Evolutionary conservation across 2,329 filamentous ascomycete genomes (phyloP).

Genomic region (Mollisiaceae sp.): DNA sequence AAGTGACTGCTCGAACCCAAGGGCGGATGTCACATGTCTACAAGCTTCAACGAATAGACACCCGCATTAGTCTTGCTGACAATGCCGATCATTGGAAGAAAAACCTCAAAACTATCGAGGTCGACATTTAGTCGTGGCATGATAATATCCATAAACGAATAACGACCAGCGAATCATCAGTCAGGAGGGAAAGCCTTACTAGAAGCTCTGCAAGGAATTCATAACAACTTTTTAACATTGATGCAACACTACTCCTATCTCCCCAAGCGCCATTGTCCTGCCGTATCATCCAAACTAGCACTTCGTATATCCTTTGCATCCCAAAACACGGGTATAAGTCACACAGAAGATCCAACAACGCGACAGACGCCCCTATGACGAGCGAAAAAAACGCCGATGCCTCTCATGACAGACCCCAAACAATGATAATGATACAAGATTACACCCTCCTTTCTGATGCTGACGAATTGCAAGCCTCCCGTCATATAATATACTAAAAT

Average conservation of each 20-base stretch:
- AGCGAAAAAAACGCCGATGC: background rate
- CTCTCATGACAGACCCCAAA: background rate
- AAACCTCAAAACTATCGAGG: too few relatives aligned
- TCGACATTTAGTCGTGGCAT: too few relatives aligned
- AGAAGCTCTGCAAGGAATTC: background rate
- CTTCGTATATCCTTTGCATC: background rate
- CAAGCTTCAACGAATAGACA: background rate
- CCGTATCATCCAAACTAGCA: background rate
- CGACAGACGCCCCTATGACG: conserved; percentile 3
- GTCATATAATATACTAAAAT: background rate
- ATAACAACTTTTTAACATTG: conserved; percentile 6
- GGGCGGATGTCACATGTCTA: background rate
- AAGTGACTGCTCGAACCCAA: background rate
- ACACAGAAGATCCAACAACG: background rate
- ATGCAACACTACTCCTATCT: conserved; percentile 6
- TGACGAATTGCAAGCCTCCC: background rate
- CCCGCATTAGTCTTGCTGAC: background rate
- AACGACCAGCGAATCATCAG: too few relatives aligned
- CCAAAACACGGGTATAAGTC: conserved; percentile 10
- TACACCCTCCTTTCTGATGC: conserved; percentile 3
- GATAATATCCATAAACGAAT: too few relatives aligned
- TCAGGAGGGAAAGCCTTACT: too few relatives aligned
- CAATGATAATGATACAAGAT: conserved; percentile 6
- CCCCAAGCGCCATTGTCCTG: conserved; percentile 5
- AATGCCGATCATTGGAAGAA: background rate